Base-by-base conservation (phyloP, 345 rosid species). In the Eucalyptus sp. region DNA sequence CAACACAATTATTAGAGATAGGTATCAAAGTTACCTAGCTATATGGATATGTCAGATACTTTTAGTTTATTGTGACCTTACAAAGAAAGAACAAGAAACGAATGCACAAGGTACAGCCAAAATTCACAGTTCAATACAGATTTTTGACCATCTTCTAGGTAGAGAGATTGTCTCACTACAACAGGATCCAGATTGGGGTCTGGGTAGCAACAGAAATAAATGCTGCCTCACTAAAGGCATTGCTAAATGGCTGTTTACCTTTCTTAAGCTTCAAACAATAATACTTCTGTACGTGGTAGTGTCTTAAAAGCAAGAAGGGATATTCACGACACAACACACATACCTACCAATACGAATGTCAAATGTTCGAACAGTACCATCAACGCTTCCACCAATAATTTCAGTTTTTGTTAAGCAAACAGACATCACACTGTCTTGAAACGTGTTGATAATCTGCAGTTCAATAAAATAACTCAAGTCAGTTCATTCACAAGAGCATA, bases 331-430 rank as follows among this genome's bases (percentile, higher is more conserved):
- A 81, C 43, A 64, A 68, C 31, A 37, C 49, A 89, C 93, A 37
- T 91, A 98, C 99, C 99, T 94, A 89, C 99, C 99, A 25, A 96
- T 91, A 81, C 99, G 98, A 86, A 98, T 96, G 88, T 98, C 99
- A 66, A 98, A 98, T n/a, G 99, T 97, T 86, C 99, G 93, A 90
- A 98, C 98, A 52, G 99, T 98, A 88, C 99, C 99, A 91, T 97
- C 99, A 46, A 98, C 99, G 88, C 99, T 96, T 91, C 99, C 99
- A 86, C 96, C 99, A 86, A 98, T 95, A 86, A 97, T 95, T 94
- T 97, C 99, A 52, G 96, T 95, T 92, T 95, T 97, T 51, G 99
- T 98, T 83, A 98, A 91, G 89, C 97, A 95, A 86, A 98, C 99
- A 89, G 99, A 98, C 99, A 97, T 98, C 50, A 97, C 99, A 79